Conservation (phyloP, 139 green algal genomes). For the Eudorina sp. region DNA sequence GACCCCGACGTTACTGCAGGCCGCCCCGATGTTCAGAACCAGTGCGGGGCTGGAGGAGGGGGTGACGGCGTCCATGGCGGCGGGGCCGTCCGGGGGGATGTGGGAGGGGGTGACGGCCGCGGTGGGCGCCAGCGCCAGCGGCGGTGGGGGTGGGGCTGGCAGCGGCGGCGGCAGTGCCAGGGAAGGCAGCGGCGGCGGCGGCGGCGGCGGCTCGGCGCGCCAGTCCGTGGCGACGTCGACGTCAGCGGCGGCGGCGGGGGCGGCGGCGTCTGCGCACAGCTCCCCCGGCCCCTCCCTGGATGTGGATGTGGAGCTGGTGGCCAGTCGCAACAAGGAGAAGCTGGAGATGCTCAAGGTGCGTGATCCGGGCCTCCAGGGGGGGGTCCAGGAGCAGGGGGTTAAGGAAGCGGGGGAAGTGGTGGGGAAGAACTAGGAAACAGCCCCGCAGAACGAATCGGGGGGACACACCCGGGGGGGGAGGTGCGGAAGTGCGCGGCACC, state of each 20-base stretch:
- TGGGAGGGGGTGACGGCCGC: not conserved
- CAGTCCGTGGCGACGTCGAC: not conserved
- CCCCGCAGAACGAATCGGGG: too few species aligned
- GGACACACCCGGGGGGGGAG: too few species aligned
- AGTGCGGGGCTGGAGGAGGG: not conserved
- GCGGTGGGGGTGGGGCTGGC: not conserved
- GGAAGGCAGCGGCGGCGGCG: not conserved
- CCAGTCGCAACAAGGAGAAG: constrained; percentile 50
- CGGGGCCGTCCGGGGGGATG: not conserved
- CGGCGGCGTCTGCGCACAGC: too few species aligned
- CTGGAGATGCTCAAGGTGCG: constrained; percentile 42
- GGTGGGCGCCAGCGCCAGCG: not conserved
- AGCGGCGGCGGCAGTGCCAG: too few species aligned
- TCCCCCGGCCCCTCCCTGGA: not conserved
- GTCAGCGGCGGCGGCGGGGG: too few species aligned
- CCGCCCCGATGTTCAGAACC: too few species aligned
- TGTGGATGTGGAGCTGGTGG: constrained; percentile 49
- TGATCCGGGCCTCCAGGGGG: too few species aligned
- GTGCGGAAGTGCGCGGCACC: too few species aligned
- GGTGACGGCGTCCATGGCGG: not conserved
- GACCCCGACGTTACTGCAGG: too few species aligned
- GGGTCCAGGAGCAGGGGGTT: too few species aligned
- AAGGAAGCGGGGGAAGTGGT: too few species aligned
- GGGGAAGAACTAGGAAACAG: too few species aligned
- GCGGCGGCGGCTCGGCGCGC: not conserved